Evolutionary conservation across 352 stramenopile genomes (phyloP), one percentile per base, ranked within the genome.

Genomic region (Globisporangium heterothallicum): DNA sequence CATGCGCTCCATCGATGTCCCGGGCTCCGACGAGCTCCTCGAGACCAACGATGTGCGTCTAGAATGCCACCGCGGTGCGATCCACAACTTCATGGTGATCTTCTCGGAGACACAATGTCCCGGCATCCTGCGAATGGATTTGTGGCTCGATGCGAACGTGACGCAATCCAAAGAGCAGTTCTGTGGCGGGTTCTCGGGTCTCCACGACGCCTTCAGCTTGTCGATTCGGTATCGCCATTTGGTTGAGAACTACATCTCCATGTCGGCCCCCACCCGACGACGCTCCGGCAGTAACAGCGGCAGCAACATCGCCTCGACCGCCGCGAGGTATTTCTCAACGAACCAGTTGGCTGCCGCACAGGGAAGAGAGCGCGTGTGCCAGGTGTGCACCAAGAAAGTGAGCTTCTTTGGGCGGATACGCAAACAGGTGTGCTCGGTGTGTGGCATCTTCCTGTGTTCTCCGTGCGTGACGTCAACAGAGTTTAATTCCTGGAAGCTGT

Each of bases 151-250:
- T 45, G 65, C 77, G 2, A 72, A 88, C 44, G 56, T 84, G 7
- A 81, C 73, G 18, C 74, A 76, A 49, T 74, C 64, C 32, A 58
- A 53, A 6, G 69, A 81, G 19, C 67, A 68, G 9, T 84, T 80
- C 42, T 75, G 78, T 55, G 72, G 72, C 14, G 70, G 70, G 0
- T 79, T 88, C 45, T 81, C 78, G 0, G 72, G 74, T 26, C 63
- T 86, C 3, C 75, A 86, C 49, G 78, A 88, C 56, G 78, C 78
- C 34, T 83, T 83, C 40, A 88, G 78, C 41, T 67, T 86, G 19
- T 71, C 68, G 2, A 71, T 86, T 22, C 63, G 74, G 42, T 86
- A 88, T 51, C 74, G 78, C 4, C 69, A 79, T 34, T 43, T 83
- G 22, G 68, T 86, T 13, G 78, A 88, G 57, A 62, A 66, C 38